Percentiles rank a stretch among this genome's conserved stretches.
Conservation (phyloP, 306 rosid genomes). For the Ziziphus jujuba region DNA sequence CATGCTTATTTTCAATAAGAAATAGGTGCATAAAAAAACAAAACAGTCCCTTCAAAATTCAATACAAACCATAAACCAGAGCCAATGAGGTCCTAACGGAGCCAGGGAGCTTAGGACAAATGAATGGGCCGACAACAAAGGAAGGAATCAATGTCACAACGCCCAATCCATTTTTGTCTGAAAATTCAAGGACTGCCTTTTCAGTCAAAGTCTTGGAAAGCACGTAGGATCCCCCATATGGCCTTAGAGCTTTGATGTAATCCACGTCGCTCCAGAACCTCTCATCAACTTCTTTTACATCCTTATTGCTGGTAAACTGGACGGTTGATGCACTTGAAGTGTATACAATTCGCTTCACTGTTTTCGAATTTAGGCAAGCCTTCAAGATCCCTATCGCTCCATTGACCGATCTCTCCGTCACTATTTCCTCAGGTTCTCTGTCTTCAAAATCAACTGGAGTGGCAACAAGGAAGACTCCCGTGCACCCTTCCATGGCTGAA, state of each 20-base stretch:
- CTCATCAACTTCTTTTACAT: slow-evolving; percentile 40
- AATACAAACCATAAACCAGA: slow-evolving; percentile 36
- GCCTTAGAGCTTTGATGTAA: slow-evolving; percentile 15
- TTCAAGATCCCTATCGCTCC: slow-evolving; percentile 56
- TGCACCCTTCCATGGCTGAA: slow-evolving; percentile 43
- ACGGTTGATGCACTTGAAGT: slow-evolving; percentile 55
- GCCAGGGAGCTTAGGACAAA: slow-evolving; percentile 54
- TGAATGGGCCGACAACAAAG: slow-evolving; percentile 57
- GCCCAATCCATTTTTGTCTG: slow-evolving; percentile 49
- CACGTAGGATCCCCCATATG: slow-evolving; percentile 23
- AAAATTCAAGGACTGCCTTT: slow-evolving; percentile 55
- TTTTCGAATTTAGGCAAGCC: slow-evolving; percentile 40
- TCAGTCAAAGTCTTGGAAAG: slow-evolving; percentile 63
- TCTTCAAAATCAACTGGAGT: slow-evolving; percentile 35
- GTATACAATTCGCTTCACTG: slow-evolving; percentile 62
- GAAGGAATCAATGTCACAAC: slow-evolving; percentile 55
- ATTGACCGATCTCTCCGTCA: slow-evolving; percentile 48
- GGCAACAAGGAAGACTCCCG: slow-evolving; percentile 57
- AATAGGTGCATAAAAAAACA: not conserved
- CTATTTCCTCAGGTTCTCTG: slow-evolving; percentile 41
- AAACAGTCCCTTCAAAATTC: not conserved
- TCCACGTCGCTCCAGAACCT: slow-evolving; percentile 49
- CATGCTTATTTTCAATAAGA: not conserved
- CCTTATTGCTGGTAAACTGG: not conserved
- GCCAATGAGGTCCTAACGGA: slow-evolving; percentile 15